Evolutionary conservation across 129 eudicot genomes (phyloP).

Genomic region (Helianthus tuberosus): DNA sequence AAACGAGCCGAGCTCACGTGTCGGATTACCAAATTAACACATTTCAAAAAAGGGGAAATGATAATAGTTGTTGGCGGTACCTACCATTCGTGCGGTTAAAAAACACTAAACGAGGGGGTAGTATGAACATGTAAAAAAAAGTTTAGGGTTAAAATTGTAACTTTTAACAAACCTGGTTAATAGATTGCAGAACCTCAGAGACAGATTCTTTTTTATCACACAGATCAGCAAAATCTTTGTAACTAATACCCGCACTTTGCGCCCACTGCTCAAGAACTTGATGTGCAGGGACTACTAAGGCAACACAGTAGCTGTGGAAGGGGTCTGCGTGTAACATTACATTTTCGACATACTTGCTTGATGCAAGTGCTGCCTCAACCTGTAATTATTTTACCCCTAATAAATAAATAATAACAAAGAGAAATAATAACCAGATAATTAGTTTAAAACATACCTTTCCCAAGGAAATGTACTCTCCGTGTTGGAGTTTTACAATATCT

Average conservation of each 20-base stretch:
- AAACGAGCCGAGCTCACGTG: no score
- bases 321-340: conserved; percentile 91
- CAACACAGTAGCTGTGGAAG: conserved; percentile 80
- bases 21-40: not conserved
- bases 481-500: conserved; percentile 98
- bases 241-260: conserved; percentile 51
- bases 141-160: not conserved
- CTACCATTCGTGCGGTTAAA: not conserved
- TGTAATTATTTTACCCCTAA: conserved; percentile 17
- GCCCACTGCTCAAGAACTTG: conserved; percentile 92
- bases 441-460: conserved; percentile 65
- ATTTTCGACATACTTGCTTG: conserved; percentile 78
- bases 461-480: conserved; percentile 92
- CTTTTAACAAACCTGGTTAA: conserved; percentile 59
- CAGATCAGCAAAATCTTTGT: conserved; percentile 58
- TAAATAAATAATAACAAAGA: not conserved
- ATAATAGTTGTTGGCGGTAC: not conserved
- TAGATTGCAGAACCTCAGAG: conserved; percentile 77
- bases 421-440: not conserved
- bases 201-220: conserved; percentile 65
- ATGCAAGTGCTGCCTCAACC: conserved; percentile 88
- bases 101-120: not conserved
- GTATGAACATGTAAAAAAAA: not conserved
- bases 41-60: not conserved
- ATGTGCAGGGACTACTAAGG: conserved; percentile 73